Evolutionary conservation across 2,329 filamentous ascomycete species (phyloP), one percentile per base, ranked within the genome.

Genomic region (Aspergillus viridinutans): DNA sequence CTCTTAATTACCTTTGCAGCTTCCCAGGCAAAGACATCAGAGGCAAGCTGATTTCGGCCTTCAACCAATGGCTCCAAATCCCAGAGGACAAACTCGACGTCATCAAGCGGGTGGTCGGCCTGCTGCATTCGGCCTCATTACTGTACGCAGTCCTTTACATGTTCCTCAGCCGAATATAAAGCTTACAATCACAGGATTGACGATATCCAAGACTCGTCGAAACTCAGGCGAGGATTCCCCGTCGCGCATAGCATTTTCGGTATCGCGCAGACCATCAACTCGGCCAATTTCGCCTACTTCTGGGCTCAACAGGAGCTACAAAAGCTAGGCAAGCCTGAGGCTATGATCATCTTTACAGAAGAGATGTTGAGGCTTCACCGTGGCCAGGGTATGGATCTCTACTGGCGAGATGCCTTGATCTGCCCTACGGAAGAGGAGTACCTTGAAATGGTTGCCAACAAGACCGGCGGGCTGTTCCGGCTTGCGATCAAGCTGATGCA

Each of bases 181-280:
- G 14, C 25, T 40, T 3, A 23, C 23, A 9, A 28, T 28, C 29
- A 12, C 49, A 76, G 74, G 40, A 73, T 80, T 62, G 79, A 81
- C 59, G 79, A 81, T 54, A 74, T 81, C 25, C 71, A 81, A 66
- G 79, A 81, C 62, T 69, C 67, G 51, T 81, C 78, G 1, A 61
- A 69, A 4, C 69, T 81, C 26, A 75, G 78, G 6, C 72, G 79
- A 32, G 79, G 80, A 1, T 65, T 72, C 4, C 78, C 80, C 3
- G 75, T 77, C 2, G 76, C 79, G 0, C 79, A 82, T 65, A 73
- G 68, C 53, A 75, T 81, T 48, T 81, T 79, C 62, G 80, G 80
- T 26, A 69, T 69, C 8, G 72, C 78, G 3, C 79, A 80, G 59
- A 80, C 79, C 0, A 79, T 80, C 63, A 80, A 80, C 66, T 73